Evolutionary conservation across 768 basidiomycete genomes (phyloP).

Genomic region (Suillus tomentosus): DNA sequence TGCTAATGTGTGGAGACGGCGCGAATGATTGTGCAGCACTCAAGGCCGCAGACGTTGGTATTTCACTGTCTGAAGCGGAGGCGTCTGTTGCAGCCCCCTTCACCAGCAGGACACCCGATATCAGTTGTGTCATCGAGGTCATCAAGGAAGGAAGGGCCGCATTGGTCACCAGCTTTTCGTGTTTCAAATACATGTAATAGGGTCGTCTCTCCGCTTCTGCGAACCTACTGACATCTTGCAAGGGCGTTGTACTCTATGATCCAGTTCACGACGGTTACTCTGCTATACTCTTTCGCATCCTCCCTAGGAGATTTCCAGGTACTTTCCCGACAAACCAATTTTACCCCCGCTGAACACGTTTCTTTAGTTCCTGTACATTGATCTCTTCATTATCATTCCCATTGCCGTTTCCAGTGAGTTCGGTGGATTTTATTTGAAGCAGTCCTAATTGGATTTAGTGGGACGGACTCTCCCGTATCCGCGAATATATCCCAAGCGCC

Average conservation of each 20-base stretch:
- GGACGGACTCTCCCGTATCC: slow-evolving; percentile 91
- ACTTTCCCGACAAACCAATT: slow-evolving; percentile 19
- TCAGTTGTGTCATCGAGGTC: slow-evolving; percentile 93
- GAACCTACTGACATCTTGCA: slow-evolving; percentile 17
- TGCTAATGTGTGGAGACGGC: slow-evolving; percentile 98
- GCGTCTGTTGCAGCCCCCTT: slow-evolving; percentile 98
- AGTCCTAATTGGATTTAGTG: slow-evolving; percentile 56
- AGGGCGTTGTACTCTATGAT: slow-evolving; percentile 99
- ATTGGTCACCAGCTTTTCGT: slow-evolving; percentile 96
- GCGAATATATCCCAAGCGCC: slow-evolving; percentile 83
- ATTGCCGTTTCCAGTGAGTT: slow-evolving; percentile 91
- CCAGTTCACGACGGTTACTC: slow-evolving; percentile 96
- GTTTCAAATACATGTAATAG: slow-evolving; percentile 97
- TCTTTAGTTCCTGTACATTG: slow-evolving; percentile 90
- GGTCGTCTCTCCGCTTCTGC: slow-evolving; percentile 31
- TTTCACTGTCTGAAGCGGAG: slow-evolving; percentile 96
- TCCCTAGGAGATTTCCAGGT: slow-evolving; percentile 97
- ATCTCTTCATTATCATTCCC: slow-evolving; percentile 97
- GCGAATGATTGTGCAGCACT: slow-evolving; percentile 98
- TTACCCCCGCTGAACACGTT: slow-evolving; percentile 9
- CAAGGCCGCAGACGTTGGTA: slow-evolving; percentile 97
- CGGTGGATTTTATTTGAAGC: slow-evolving; percentile 6
- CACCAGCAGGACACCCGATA: slow-evolving; percentile 91
- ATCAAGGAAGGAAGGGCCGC: slow-evolving; percentile 97
- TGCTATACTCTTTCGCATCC: slow-evolving; percentile 95